phyloP scores from a whole-genome alignment of 106 monocot genomes.

The Dendrobium chrysotoxum region DNA sequence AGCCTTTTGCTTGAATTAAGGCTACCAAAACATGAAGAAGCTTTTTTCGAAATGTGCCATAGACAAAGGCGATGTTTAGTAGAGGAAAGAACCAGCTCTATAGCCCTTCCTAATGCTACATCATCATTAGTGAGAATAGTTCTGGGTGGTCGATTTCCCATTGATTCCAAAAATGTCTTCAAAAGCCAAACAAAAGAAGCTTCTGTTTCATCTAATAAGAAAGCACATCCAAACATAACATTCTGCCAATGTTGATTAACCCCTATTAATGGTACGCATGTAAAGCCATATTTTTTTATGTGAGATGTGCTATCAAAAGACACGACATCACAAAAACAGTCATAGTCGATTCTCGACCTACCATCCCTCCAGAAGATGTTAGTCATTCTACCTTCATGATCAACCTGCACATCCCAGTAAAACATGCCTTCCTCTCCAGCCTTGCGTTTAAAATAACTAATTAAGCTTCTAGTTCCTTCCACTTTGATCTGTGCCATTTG shows the following conservation, averaged over 20 bases:
- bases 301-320: too few relatives aligned
- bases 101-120: slow-evolving; percentile 18
- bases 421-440: not conserved
- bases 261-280: not conserved
- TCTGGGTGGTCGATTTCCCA: slow-evolving; percentile 16
- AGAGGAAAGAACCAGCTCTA: slow-evolving; percentile 14
- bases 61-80: too few relatives aligned
- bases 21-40: slow-evolving; percentile 8
- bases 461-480: not conserved
- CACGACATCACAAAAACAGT: slow-evolving; percentile 19
- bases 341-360: slow-evolving; percentile 15
- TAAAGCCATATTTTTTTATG: too few relatives aligned
- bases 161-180: slow-evolving; percentile 20
- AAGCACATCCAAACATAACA: slow-evolving; percentile 22
- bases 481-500: not conserved
- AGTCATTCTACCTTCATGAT: slow-evolving; percentile 12
- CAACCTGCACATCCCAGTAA: slow-evolving; percentile 17
- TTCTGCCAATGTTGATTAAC: slow-evolving; percentile 18
- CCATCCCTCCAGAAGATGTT: slow-evolving; percentile 28
- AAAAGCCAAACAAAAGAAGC: slow-evolving; percentile 22
- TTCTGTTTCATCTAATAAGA: slow-evolving; percentile 18
- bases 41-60: too few relatives aligned
- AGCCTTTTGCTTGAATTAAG: slow-evolving; percentile 11
- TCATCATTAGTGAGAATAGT: slow-evolving; percentile 25
- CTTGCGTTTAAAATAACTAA: not conserved